phyloP scores from a whole-genome alignment of 169 alveolate genomes.

The Babesia ovata region DNA sequence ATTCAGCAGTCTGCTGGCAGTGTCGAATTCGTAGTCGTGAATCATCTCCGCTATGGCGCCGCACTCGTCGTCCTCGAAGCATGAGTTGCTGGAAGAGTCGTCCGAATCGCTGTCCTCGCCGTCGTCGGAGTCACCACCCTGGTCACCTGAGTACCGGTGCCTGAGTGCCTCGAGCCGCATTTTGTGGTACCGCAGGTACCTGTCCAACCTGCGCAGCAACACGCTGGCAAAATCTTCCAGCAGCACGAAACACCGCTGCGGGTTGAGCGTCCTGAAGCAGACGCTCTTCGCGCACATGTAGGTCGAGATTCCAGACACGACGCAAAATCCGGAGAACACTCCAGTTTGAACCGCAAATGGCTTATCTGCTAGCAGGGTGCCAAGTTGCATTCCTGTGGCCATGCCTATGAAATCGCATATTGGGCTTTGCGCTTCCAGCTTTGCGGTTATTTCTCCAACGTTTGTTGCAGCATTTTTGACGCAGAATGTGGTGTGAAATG shows the following conservation, averaged over 20 bases:
- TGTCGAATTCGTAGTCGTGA: conserved; percentile 42
- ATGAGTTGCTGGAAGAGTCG: conserved; percentile 19
- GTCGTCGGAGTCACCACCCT: neutral
- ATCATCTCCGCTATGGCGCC: conserved; percentile 64
- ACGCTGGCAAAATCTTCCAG: conserved; percentile 62
- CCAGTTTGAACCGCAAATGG: neutral
- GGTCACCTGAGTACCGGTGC: conserved; percentile 1
- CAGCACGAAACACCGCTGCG: conserved; percentile 52
- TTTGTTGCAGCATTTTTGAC: conserved; percentile 47
- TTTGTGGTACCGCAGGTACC: conserved; percentile 55
- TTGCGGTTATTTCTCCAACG: conserved; percentile 64
- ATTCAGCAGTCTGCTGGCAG: conserved; percentile 29
- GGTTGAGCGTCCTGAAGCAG: conserved; percentile 41
- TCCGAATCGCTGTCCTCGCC: conserved; percentile 3
- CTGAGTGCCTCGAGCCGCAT: conserved; percentile 38
- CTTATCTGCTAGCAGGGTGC: conserved; percentile 7
- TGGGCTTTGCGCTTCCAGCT: conserved; percentile 56
- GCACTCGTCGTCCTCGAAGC: conserved; percentile 61
- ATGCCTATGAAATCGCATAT: conserved; percentile 60
- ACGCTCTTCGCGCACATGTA: conserved; percentile 50
- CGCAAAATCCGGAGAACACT: conserved; percentile 1
- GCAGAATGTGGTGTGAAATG: conserved; percentile 42
- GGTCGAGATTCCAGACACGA: conserved; percentile 34
- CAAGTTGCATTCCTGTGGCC: conserved; percentile 50
- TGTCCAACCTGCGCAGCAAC: conserved; percentile 38